Conservation (phyloP, 495 filamentous ascomycete genomes). For the Lichina pygmaea region DNA sequence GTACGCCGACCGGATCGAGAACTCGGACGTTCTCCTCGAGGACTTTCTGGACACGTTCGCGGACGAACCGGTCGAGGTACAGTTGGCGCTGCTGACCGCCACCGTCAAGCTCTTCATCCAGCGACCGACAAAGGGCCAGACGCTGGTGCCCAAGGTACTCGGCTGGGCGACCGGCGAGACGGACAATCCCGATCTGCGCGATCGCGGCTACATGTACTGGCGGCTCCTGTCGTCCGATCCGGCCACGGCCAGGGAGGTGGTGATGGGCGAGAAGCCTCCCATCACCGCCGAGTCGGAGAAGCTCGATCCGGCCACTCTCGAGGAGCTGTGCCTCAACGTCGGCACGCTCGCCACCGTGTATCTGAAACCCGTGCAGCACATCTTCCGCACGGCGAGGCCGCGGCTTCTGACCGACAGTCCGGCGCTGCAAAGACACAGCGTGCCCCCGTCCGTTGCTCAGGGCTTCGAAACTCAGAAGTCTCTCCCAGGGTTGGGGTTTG, state of each 20-base stretch:
- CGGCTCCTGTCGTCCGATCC: conserved; percentile 86
- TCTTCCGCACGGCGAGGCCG: conserved; percentile 77
- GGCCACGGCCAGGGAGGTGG: conserved; percentile 54
- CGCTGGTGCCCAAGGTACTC: conserved; percentile 81
- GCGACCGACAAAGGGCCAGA: conserved; percentile 78
- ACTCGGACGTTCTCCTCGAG: conserved; percentile 75
- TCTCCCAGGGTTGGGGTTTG: conserved; percentile 7
- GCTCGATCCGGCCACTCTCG: conserved; percentile 68
- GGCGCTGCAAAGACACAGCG: conserved; percentile 44
- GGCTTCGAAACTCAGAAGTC: conserved; percentile 1
- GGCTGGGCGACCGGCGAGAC: conserved; percentile 99
- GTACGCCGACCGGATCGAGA: conserved; percentile 91
- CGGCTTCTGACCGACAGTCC: conserved; percentile 54
- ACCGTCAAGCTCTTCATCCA: conserved; percentile 98
- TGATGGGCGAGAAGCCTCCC: conserved; percentile 91
- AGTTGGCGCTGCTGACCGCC: conserved; percentile 80
- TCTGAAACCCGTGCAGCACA: conserved; percentile 86
- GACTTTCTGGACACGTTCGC: conserved; percentile 85
- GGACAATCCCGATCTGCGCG: conserved; percentile 87
- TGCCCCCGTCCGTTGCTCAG: conserved; percentile 17
- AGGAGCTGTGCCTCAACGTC: conserved; percentile 92
- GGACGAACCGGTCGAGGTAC: conserved; percentile 85
- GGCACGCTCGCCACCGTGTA: conserved; percentile 94
- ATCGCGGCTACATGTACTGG: conserved; percentile 99
- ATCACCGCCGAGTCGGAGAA: conserved; percentile 95